Base-by-base conservation (phyloP, 495 filamentous ascomycete species). In the Viridothelium virens region DNA sequence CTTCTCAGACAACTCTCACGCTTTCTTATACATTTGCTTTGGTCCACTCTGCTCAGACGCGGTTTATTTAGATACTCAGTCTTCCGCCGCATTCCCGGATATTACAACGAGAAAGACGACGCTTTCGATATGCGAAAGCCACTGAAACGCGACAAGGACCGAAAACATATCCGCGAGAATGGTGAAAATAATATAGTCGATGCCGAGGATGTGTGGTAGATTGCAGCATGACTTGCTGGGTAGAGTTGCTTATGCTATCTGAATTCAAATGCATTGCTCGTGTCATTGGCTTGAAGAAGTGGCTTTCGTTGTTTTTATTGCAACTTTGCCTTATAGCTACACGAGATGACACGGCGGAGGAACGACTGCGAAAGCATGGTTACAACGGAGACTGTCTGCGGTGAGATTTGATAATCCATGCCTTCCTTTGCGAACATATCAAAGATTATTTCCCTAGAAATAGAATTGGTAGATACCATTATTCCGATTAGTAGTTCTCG, bases 81-180 rank as follows among this genome's bases (percentile, higher is more conserved):
- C 69, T 98, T 89, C 79, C 83, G 94, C 18, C 84, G 89, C 2
- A 93, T 98, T 31, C 83, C 91, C 63, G 88, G 87, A 71, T 98
- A 98, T 76, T 98, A 98, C 71, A 90, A 86, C 62, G 92, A 91
- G 71, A 87, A 92, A 74, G 91, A 92, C 71, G 92, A 97, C 80
- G 94, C 94, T 14, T 96, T 89, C 73, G 88, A 98, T 76, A 98
- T 98, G 94, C 86, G 94, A 62, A 97, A 97, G 72, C 87, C 91
- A 59, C 86, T 92, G 77, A 89, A 83, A 76, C 82, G 92, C 67
- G 94, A 98, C 77, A 89, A 87, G 76, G 83, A 87, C 47, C 77
- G 81, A 61, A 82, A 89, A 75, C 88, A 93, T 77, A 82, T 96
- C 16, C 82, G 94, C 66, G 84, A 90, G 64, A 85, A 96, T 69